phyloP scores from a whole-genome alignment of 2,329 filamentous ascomycete genomes.

The Chaetomium sp. region DNA sequence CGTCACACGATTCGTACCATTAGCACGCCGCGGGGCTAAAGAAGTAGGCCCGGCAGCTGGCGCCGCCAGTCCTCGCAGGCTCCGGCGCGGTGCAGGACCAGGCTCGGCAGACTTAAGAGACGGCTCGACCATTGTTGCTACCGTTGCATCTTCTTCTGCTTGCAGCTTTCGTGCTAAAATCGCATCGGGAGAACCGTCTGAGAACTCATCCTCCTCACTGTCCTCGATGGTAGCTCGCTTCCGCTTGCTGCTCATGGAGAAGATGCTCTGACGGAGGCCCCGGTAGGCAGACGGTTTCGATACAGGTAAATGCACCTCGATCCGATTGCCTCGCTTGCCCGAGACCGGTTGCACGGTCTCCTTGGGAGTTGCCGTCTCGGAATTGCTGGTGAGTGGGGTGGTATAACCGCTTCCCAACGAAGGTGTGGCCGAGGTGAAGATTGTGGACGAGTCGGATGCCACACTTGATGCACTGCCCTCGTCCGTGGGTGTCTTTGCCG shows the following conservation, averaged over 20 bases:
- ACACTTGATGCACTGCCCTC: conserved; percentile 34
- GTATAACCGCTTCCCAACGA: conserved; percentile 45
- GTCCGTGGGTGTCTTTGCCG: conserved; percentile 37
- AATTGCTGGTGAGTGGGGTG: conserved; percentile 49
- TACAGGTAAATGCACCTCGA: conserved; percentile 43
- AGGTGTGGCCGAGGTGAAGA: conserved; percentile 40
- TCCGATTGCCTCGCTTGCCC: conserved; percentile 33
- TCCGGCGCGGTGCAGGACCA: conserved; percentile 17
- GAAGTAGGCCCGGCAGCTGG: background rate
- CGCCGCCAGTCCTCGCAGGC: conserved; percentile 19
- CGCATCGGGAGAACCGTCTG: conserved; percentile 47
- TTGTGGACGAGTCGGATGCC: conserved; percentile 42
- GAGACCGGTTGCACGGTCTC: conserved; percentile 29
- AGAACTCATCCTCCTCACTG: conserved; percentile 42
- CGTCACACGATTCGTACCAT: background rate
- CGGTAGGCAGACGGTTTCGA: conserved; percentile 43
- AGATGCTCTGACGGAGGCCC: conserved; percentile 53
- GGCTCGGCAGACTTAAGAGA: background rate
- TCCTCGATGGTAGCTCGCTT: conserved; percentile 51
- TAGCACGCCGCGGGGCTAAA: background rate
- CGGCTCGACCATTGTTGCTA: background rate
- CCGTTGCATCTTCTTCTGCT: conserved; percentile 45
- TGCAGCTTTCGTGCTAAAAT: conserved; percentile 60
- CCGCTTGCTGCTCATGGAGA: conserved; percentile 48
- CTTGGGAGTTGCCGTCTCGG: conserved; percentile 43